Conservation (phyloP, 2,329 filamentous ascomycete genomes). For the Alternaria triticina region DNA sequence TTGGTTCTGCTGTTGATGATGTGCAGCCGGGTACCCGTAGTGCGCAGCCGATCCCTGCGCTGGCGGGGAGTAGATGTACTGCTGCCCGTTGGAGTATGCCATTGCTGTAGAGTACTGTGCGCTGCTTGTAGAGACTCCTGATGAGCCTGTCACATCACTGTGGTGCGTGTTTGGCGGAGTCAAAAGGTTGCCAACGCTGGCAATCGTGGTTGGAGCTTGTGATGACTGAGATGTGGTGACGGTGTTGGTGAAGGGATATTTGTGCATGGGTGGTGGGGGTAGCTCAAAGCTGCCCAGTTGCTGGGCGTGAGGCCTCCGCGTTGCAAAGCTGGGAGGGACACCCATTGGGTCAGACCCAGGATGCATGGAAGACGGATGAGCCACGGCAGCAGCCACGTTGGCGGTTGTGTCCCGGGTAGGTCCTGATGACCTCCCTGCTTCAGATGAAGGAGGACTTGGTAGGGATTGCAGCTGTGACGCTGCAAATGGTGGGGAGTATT, state of each 20-base stretch:
- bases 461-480: constrained; percentile 49
- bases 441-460: constrained; percentile 50
- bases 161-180: constrained; percentile 67
- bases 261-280: constrained; percentile 63
- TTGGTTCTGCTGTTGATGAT: constrained; percentile 42
- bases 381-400: constrained; percentile 69
- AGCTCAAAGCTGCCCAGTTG: constrained; percentile 74
- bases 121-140: constrained; percentile 66
- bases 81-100: constrained; percentile 65
- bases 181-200: constrained; percentile 66
- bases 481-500: constrained; percentile 47
- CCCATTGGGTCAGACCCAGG: constrained; percentile 66
- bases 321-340: constrained; percentile 70
- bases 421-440: constrained; percentile 51
- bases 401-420: constrained; percentile 54
- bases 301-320: constrained; percentile 72
- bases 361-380: constrained; percentile 67
- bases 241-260: constrained; percentile 55
- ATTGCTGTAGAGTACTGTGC: constrained; percentile 63
- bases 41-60: constrained; percentile 63
- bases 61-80: constrained; percentile 65
- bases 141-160: constrained; percentile 66
- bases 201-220: constrained; percentile 54
- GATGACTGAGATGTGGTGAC: constrained; percentile 53
- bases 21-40: constrained; percentile 57